phyloP scores from a whole-genome alignment of 2,329 filamentous ascomycete genomes.

The Elsinoe ampelina region DNA sequence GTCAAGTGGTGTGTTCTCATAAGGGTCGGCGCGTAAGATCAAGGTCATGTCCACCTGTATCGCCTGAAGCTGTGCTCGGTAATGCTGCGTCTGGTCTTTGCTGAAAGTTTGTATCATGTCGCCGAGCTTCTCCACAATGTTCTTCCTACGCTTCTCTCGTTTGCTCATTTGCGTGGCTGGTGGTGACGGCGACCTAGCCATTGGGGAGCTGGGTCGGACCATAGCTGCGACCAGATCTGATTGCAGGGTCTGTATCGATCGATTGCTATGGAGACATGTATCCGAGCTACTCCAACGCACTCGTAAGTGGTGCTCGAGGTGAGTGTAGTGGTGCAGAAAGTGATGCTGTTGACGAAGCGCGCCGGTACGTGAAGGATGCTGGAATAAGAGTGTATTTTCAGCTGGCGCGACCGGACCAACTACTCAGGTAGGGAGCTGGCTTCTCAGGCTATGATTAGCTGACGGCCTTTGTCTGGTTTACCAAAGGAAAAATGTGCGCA shows the following conservation, averaged over 20 bases:
- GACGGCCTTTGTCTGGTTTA: no score
- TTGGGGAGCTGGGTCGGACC: conserved; percentile 31
- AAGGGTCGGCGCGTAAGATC: conserved; percentile 76
- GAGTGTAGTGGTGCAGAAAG: no score
- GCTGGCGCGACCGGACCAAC: no score
- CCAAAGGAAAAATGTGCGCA: neutral
- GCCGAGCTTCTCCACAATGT: conserved; percentile 68
- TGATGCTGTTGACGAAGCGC: no score
- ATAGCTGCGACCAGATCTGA: conserved; percentile 19
- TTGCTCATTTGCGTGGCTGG: conserved; percentile 56
- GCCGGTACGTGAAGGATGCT: no score
- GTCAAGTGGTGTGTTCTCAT: conserved; percentile 57
- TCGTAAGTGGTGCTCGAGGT: no score
- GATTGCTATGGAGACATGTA: no score
- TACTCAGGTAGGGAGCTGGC: no score
- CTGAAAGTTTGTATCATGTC: conserved; percentile 69
- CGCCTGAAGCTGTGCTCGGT: conserved; percentile 80
- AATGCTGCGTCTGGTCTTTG: conserved; percentile 71
- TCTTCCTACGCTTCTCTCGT: conserved; percentile 79
- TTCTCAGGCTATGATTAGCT: no score
- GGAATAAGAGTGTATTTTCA: no score
- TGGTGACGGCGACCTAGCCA: conserved; percentile 31
- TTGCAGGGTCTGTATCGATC: neutral
- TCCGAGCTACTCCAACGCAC: no score
- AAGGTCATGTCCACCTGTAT: conserved; percentile 86